These are phyloP conservation scores for Zygnema circumcarinatum DNA, from an alignment of 139 green algal species.

Conservation along the genomic window DNA sequence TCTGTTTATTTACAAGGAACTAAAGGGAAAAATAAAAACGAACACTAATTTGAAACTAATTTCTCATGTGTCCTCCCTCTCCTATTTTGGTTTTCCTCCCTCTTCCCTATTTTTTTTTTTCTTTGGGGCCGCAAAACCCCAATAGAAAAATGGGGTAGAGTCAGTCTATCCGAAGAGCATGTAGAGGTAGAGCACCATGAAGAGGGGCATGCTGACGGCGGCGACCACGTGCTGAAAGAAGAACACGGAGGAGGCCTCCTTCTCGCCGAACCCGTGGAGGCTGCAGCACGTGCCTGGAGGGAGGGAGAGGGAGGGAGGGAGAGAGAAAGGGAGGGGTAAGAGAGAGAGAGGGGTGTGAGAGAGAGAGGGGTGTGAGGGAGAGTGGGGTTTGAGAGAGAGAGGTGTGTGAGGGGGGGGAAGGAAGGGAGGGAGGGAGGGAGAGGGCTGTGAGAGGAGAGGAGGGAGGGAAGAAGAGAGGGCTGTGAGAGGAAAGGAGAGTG, in stretches of 20 bases:
- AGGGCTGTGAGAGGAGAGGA: not conserved
- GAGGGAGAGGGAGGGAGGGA: not conserved
- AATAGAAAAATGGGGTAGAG: too few species aligned
- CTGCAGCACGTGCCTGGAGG: conserved; percentile 36
- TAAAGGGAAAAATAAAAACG: too few species aligned
- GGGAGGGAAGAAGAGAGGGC: not conserved
- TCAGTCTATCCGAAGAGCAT: conserved; percentile 41
- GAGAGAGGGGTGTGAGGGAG: not conserved
- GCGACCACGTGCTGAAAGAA: conserved; percentile 48
- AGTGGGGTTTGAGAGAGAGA: not conserved
- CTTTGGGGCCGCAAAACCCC: too few species aligned
- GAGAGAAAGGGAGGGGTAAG: not conserved
- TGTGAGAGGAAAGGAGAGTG: too few species aligned
- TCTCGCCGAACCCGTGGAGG: conserved; percentile 44
- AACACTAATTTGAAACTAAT: too few species aligned
- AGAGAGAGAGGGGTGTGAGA: not conserved
- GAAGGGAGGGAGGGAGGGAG: not conserved
- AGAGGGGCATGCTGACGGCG: conserved; percentile 29
- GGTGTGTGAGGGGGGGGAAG: not conserved
- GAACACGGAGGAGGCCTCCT: conserved; percentile 40
- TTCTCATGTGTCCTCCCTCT: too few species aligned
- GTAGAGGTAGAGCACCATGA: conserved; percentile 45
- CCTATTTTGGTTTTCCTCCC: too few species aligned
- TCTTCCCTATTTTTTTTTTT: too few species aligned
- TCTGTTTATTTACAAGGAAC: too few species aligned